Percentiles rank a stretch among this genome's conserved stretches.
phyloP scores from a whole-genome alignment of 805 yeast genomes.

The Candida vaughaniae region DNA sequence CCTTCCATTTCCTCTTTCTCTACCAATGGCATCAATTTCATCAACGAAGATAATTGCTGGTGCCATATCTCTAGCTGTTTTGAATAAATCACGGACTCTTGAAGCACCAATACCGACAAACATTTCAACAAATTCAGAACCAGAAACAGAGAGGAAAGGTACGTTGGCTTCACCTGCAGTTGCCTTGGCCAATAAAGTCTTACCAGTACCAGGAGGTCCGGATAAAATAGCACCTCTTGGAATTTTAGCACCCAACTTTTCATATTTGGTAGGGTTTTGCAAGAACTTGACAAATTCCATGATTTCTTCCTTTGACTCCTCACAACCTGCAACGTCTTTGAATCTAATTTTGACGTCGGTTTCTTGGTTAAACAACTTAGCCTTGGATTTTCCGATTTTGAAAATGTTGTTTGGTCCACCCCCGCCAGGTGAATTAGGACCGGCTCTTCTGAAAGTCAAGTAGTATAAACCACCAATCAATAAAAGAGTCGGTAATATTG shows the following conservation, averaged over 20 bases:
- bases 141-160: conserved; percentile 93
- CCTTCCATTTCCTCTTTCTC: conserved; percentile 68
- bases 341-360: conserved; percentile 86
- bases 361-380: conserved; percentile 88
- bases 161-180: conserved; percentile 99
- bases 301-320: conserved; percentile 95
- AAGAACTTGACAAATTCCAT: conserved; percentile 96
- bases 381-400: conserved; percentile 86
- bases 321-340: conserved; percentile 95
- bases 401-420: conserved; percentile 83
- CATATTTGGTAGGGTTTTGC: conserved; percentile 87
- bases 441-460: conserved; percentile 56
- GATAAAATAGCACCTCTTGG: conserved; percentile 97
- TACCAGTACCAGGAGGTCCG: conserved; percentile 99
- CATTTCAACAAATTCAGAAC: conserved; percentile 98
- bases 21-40: conserved; percentile 99
- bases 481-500: conserved; percentile 77
- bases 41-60: conserved; percentile 97
- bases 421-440: conserved; percentile 56
- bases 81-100: conserved; percentile 92
- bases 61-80: conserved; percentile 88
- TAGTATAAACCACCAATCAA: conserved; percentile 78
- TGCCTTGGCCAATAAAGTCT: conserved; percentile 93
- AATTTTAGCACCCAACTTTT: conserved; percentile 90
- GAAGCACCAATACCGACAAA: conserved; percentile 99